phyloP scores from a whole-genome alignment of 805 yeast genomes.

The Candida ascalaphidarum region DNA sequence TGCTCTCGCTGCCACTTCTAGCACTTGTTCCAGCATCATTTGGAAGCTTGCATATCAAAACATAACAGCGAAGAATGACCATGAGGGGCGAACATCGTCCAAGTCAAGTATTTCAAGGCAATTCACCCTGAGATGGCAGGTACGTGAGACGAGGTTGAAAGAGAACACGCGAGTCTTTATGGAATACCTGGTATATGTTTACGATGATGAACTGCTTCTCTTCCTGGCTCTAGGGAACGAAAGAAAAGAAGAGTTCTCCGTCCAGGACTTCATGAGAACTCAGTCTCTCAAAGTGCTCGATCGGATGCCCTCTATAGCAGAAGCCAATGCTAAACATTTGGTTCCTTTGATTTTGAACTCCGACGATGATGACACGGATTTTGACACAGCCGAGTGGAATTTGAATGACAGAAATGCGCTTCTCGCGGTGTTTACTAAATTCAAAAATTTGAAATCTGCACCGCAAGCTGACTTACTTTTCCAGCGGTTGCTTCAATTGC shows the following conservation, averaged over 20 bases:
- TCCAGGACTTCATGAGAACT: slow-evolving; percentile 40
- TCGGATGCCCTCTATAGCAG: slow-evolving; percentile 61
- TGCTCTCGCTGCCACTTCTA: slow-evolving; percentile 39
- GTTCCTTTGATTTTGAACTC: slow-evolving; percentile 48
- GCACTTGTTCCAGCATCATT: slow-evolving; percentile 26
- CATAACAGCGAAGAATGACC: slow-evolving; percentile 11
- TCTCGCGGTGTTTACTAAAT: slow-evolving; percentile 53
- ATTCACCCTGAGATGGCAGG: too few species aligned
- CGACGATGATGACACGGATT: slow-evolving; percentile 8
- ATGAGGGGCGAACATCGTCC: too few species aligned
- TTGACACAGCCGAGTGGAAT: slow-evolving; percentile 26
- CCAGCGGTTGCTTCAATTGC: slow-evolving; percentile 41
- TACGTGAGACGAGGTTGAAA: too few species aligned
- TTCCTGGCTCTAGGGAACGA: too few species aligned
- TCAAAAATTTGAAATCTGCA: slow-evolving; percentile 54
- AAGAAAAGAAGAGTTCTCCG: too few species aligned
- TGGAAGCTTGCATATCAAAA: slow-evolving; percentile 49
- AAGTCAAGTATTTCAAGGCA: too few species aligned
- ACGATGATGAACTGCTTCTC: too few species aligned
- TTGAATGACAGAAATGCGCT: slow-evolving; percentile 49
- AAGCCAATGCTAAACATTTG: slow-evolving; percentile 46
- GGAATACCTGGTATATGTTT: too few species aligned
- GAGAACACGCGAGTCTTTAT: too few species aligned
- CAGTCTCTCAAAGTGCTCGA: slow-evolving; percentile 52
- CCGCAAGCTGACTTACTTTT: slow-evolving; percentile 45